Percentiles rank a stretch among this genome's conserved stretches.
phyloP scores from a whole-genome alignment of 1,284 basidiomycete species.

The Cryptococcus sp. region DNA sequence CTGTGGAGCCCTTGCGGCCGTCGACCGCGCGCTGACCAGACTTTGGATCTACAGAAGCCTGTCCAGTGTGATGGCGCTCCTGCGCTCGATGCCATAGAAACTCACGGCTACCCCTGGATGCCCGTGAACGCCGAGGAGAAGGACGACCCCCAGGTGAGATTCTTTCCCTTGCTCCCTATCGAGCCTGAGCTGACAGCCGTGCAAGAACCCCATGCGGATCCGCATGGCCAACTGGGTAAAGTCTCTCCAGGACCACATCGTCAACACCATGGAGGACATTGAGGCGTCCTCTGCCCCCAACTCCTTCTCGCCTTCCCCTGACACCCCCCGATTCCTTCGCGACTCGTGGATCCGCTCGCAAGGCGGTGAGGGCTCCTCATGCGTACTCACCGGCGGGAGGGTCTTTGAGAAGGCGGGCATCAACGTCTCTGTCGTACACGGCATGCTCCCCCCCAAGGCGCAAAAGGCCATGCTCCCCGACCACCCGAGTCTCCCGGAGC shows the following conservation, averaged over 20 bases:
- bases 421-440: constrained; percentile 90
- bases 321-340: constrained; percentile 64
- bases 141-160: constrained; percentile 47
- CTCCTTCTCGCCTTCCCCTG: constrained; percentile 18
- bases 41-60: constrained; percentile 1
- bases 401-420: constrained; percentile 96
- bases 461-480: constrained; percentile 93
- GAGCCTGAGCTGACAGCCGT: constrained; percentile 5
- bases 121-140: constrained; percentile 41
- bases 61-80: constrained; percentile 38
- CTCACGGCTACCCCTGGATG: constrained; percentile 32
- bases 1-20: background rate
- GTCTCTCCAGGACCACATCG: constrained; percentile 76
- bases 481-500: constrained; percentile 64
- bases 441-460: constrained; percentile 78
- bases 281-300: constrained; percentile 62
- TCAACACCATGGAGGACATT: constrained; percentile 70
- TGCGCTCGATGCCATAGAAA: constrained; percentile 30
- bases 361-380: constrained; percentile 83
- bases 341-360: constrained; percentile 77
- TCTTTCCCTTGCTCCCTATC: background rate
- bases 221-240: constrained; percentile 78
- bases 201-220: constrained; percentile 65
- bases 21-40: background rate
- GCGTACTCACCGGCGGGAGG: constrained; percentile 70